phyloP scores from a whole-genome alignment of 1,139 yeast genomes.

The Hemisphaericaspora xylofermentans region DNA sequence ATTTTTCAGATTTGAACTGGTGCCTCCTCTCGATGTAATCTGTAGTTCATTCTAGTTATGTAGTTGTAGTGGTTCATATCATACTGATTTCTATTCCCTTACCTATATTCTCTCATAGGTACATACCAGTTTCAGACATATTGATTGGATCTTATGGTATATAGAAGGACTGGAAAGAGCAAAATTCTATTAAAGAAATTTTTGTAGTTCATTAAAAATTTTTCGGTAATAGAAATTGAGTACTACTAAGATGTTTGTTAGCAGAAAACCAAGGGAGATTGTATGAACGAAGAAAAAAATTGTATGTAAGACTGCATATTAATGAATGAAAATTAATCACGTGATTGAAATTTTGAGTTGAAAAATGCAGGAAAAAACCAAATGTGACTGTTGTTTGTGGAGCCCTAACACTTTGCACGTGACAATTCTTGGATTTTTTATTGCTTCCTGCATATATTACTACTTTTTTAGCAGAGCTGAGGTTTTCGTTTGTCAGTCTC shows the following conservation, averaged over 20 bases:
- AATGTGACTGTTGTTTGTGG: constrained; percentile 3
- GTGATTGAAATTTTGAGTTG: not conserved
- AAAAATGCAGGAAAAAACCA: not conserved
- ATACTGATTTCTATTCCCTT: no score
- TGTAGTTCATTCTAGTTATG: no score
- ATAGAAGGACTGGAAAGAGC: not conserved
- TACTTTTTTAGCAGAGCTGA: not conserved
- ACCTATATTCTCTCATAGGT: not conserved
- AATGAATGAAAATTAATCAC: not conserved
- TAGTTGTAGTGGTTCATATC: no score
- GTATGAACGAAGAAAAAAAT: not conserved
- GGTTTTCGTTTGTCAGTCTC: not conserved
- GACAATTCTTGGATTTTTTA: not conserved
- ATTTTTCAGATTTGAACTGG: no score
- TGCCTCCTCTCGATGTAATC: no score
- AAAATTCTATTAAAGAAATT: constrained; percentile 1
- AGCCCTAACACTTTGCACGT: constrained; percentile 5
- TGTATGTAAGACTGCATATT: constrained; percentile 1
- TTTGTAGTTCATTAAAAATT: constrained; percentile 1
- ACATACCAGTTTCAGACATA: constrained; percentile 4
- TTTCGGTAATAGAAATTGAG: constrained; percentile 2
- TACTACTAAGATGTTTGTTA: not conserved
- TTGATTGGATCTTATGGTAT: constrained; percentile 4
- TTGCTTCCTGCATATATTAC: constrained; percentile 1
- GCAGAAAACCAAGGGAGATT: not conserved